Evolutionary conservation across 495 filamentous ascomycete species (phyloP).

Genomic region (Lichina pygmaea): DNA sequence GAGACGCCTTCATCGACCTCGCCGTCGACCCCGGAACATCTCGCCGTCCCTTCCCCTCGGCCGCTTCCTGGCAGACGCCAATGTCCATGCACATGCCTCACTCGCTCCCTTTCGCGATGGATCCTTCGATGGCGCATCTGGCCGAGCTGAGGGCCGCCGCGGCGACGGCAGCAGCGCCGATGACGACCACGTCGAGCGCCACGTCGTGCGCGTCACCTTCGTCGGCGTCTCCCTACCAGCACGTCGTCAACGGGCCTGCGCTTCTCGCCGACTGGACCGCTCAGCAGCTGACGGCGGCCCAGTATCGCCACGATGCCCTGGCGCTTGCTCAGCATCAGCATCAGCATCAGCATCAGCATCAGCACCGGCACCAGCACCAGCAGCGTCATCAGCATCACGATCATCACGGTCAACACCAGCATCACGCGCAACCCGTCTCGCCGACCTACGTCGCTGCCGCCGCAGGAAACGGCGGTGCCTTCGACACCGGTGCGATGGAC

Average conservation of each 20-base stretch:
- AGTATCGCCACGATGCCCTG: too few relatives aligned
- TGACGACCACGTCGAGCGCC: too few relatives aligned
- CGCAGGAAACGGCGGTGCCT: constrained; percentile 9
- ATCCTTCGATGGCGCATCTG: background rate
- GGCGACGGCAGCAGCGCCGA: too few relatives aligned
- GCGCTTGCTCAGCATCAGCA: too few relatives aligned
- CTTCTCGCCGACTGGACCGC: background rate
- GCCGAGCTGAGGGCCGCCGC: background rate
- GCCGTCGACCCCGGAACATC: background rate
- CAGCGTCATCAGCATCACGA: too few relatives aligned
- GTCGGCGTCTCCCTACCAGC: background rate
- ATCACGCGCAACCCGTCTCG: background rate
- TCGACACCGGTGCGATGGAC: constrained; percentile 37
- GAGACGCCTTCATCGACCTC: background rate
- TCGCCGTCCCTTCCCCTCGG: background rate
- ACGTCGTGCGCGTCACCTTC: background rate
- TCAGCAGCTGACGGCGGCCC: background rate
- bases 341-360: too few relatives aligned
- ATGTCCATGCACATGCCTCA: background rate
- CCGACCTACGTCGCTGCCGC: background rate
- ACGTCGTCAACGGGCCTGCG: background rate
- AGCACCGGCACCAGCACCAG: too few relatives aligned
- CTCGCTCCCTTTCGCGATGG: background rate
- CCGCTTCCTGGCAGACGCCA: background rate
- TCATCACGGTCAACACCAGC: background rate